Evolutionary conservation across 2,329 filamentous ascomycete genomes (phyloP).

Genomic region (Didymella glomerata): DNA sequence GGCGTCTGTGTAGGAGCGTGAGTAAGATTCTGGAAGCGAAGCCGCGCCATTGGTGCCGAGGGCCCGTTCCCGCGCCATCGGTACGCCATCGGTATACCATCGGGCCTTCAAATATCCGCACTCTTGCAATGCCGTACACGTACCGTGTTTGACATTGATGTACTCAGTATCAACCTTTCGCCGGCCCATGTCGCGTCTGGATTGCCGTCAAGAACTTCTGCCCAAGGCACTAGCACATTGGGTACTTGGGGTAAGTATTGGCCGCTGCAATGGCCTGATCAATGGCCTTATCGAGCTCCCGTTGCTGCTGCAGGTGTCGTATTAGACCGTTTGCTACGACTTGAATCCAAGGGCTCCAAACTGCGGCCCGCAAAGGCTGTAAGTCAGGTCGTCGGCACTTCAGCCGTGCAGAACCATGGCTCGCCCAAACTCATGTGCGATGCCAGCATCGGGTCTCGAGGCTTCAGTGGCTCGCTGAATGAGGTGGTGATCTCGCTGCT

Average conservation of each 20-base stretch:
- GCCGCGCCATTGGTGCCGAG: not conserved
- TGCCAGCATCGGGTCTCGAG: not conserved
- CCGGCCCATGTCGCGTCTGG: not conserved
- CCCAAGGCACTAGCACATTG: not conserved
- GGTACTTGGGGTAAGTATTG: not conserved
- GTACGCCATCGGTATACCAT: slow-evolving; percentile 4
- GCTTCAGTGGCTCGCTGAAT: not conserved
- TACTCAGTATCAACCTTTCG: not conserved
- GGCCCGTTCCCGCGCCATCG: not conserved
- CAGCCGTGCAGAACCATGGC: not conserved
- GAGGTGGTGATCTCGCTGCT: not conserved
- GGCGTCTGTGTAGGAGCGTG: not conserved
- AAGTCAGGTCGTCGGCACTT: not conserved
- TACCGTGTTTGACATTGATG: not conserved
- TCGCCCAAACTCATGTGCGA: not conserved
- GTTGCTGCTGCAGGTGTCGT: not conserved
- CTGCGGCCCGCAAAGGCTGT: not conserved
- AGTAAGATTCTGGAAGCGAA: not conserved
- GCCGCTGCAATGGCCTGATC: not conserved
- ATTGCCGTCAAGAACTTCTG: not conserved
- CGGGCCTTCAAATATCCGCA: slow-evolving; percentile 3
- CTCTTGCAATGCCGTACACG: not conserved
- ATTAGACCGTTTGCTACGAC: not conserved
- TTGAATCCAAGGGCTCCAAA: not conserved
- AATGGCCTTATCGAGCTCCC: not conserved